Evolutionary conservation across 306 rosid species (phyloP), one percentile per base, ranked within the genome.

Genomic region (Rosa rugosa): DNA sequence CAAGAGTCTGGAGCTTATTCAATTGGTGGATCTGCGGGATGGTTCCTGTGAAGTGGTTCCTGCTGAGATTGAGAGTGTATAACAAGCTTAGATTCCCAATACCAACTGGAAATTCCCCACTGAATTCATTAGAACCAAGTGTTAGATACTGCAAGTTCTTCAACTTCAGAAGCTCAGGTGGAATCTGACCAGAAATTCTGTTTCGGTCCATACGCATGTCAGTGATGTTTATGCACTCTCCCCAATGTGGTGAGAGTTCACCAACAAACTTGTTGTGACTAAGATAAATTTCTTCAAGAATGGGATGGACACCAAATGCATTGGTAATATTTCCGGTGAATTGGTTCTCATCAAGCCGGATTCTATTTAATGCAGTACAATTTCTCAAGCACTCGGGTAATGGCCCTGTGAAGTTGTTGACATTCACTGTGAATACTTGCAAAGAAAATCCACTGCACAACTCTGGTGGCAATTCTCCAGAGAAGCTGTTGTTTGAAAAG

Each of bases 401-500:
- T 22, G 88, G 77, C 46, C 96, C 93, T 0, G 85, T 81, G 76
- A 90, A 82, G 73, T 75, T 81, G 85, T 92, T 90, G 71, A 65
- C 80, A 40, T 80, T 83, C 69, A 77, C 84, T 1, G 85, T 47
- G 34, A 92, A 50, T 22, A 0, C 0, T n/a, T 6, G 11, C 75
- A 90, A 80, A 2, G 34, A 25, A 50, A 74, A 54, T 20, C 87
- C 84, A 17, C 79, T 80, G 22, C 96, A 92, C 57, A 92, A 57
- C 25, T 82, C 84, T 60, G 88, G 76, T 22, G 97, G 97, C 75
- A 93, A 72, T 72, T 84, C 87, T 81, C 96, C 94, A 3, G 86
- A 77, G 82, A 93, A 91, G 54, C 69, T 84, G 90, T 91, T 93
- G 84, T 86, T 81, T 8, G 96, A 85, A 59, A 89, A 82, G 82